phyloP scores from a whole-genome alignment of 306 rosid genomes.

The Sechiopsis laciniata region DNA sequence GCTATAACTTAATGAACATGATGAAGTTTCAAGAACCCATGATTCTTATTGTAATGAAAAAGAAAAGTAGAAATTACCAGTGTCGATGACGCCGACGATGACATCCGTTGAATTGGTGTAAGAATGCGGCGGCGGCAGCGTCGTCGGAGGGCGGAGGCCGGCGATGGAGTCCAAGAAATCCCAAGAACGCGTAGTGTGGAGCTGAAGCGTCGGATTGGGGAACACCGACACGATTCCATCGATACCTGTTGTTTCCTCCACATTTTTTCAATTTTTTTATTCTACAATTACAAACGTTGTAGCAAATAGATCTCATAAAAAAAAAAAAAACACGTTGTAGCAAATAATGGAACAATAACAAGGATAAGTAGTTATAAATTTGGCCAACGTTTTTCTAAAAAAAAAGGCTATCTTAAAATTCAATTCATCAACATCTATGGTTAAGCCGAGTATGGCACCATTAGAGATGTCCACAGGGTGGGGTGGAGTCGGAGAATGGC shows the following conservation, averaged over 20 bases:
- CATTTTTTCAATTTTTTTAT: not conserved
- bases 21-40: not conserved
- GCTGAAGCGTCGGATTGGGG: conserved; percentile 49
- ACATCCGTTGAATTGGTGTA: conserved; percentile 39
- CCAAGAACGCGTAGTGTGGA: conserved; percentile 96
- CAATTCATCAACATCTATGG: too few species aligned
- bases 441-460: too few species aligned
- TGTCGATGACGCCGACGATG: conserved; percentile 70
- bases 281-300: too few species aligned
- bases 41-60: not conserved
- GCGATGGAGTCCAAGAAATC: conserved; percentile 58
- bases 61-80: conserved; percentile 38
- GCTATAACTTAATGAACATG: not conserved
- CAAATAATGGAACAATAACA: too few species aligned
- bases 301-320: too few species aligned
- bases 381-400: too few species aligned
- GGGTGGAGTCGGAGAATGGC: too few species aligned
- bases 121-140: not conserved
- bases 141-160: conserved; percentile 27
- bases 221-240: conserved; percentile 65
- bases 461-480: too few species aligned
- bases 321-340: too few species aligned
- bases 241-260: conserved; percentile 39
- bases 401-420: too few species aligned
- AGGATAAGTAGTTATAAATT: too few species aligned